A percentile compares a stretch with the other conserved stretches of the same genome.
Evolutionary conservation across 78 protist species (phyloP).

Genomic region (Creolimax fragrantissima): DNA sequence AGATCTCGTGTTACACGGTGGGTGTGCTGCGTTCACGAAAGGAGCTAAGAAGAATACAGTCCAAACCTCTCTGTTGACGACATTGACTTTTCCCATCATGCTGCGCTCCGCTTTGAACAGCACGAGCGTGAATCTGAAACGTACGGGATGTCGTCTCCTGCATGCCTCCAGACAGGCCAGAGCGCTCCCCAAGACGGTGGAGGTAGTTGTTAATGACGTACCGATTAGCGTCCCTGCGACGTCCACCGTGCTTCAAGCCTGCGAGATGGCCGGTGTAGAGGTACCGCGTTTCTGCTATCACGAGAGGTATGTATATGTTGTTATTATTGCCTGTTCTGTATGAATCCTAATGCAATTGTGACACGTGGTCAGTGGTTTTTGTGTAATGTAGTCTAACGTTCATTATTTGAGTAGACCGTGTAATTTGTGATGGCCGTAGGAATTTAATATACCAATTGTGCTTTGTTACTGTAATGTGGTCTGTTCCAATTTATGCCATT

Average conservation of each 20-base stretch:
- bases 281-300: conserved; percentile 82
- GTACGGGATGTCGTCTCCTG: not conserved
- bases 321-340: not conserved
- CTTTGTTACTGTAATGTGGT: too few relatives aligned
- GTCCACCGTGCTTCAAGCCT: conserved; percentile 38
- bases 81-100: not conserved
- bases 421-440: too few relatives aligned
- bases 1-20: not conserved
- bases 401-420: too few relatives aligned
- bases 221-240: not conserved
- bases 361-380: too few relatives aligned
- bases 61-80: not conserved
- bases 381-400: too few relatives aligned
- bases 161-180: not conserved
- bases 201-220: not conserved
- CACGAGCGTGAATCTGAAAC: not conserved
- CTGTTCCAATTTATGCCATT: too few relatives aligned
- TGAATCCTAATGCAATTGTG: too few relatives aligned
- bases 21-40: too few relatives aligned
- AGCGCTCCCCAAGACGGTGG: not conserved
- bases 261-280: conserved; percentile 51
- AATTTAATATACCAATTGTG: too few relatives aligned
- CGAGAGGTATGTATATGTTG: conserved; percentile 30
- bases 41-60: not conserved
- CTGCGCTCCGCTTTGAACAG: not conserved